A percentile compares a stretch with the other conserved stretches of the same genome.
These are phyloP conservation scores for Penicillium paneum DNA, from an alignment of 2,329 filamentous ascomycete species.

Conservation along the genomic window DNA sequence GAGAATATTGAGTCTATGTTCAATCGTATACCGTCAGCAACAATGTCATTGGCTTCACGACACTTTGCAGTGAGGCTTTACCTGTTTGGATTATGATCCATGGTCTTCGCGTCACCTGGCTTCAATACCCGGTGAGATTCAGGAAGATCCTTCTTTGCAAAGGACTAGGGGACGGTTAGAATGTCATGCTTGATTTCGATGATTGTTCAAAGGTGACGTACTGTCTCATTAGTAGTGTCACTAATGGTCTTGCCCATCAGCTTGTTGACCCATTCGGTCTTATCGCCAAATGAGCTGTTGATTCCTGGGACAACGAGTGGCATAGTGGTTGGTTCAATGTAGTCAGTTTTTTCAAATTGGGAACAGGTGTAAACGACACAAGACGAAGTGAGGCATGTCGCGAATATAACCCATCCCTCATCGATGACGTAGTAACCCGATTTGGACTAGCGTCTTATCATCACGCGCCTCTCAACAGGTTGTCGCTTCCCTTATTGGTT, in stretches of 20 bases:
- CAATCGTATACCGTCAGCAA: neutral
- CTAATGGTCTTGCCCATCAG: conserved; percentile 48
- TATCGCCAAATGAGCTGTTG: conserved; percentile 33
- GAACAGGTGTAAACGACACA: neutral
- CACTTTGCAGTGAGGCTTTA: conserved; percentile 20
- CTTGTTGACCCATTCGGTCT: conserved; percentile 45
- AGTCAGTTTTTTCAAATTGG: neutral
- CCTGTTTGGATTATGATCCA: conserved; percentile 45
- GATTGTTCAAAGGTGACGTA: conserved; percentile 16
- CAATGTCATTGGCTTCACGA: neutral
- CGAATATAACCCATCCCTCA: neutral
- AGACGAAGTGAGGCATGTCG: neutral
- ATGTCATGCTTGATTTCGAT: neutral
- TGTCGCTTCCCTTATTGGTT: neutral
- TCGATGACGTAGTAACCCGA: conserved; percentile 4
- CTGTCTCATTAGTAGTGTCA: conserved; percentile 37
- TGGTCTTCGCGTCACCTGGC: conserved; percentile 38
- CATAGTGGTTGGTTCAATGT: conserved; percentile 30
- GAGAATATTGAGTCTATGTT: conserved; percentile 44
- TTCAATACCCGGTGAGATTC: conserved; percentile 44
- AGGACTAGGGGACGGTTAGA: conserved; percentile 31
- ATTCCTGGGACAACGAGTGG: conserved; percentile 49
- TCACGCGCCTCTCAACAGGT: neutral
- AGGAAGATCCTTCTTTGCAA: conserved; percentile 48
- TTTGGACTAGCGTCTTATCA: neutral